Conservation (phyloP, 306 rosid genomes). For the Fragaria vesca region DNA sequence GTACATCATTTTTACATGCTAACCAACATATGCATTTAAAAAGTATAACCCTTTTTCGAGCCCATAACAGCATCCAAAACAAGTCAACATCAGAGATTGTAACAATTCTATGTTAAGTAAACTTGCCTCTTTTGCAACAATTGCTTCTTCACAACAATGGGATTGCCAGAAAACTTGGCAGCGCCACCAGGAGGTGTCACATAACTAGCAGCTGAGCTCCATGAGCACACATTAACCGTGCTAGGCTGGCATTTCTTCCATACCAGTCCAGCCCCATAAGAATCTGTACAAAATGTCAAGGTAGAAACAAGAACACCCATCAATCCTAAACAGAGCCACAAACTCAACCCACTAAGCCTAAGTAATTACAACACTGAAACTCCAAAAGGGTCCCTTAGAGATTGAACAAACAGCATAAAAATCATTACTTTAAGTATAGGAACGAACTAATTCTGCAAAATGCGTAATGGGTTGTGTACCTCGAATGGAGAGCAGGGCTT, state of each 20-base stretch:
- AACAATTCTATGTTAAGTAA: not conserved
- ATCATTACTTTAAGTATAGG: not conserved
- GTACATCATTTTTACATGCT: not conserved
- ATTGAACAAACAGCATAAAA: not conserved
- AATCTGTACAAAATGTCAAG: constrained; percentile 34
- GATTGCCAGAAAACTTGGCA: constrained; percentile 36
- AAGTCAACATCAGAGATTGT: not conserved
- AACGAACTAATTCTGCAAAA: not conserved
- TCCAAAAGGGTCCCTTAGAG: not conserved
- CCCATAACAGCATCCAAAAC: not conserved
- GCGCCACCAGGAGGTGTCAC: constrained; percentile 33
- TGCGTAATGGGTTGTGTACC: constrained; percentile 26
- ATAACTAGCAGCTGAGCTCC: constrained; percentile 55
- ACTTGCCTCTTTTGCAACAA: constrained; percentile 46
- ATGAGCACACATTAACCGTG: constrained; percentile 31
- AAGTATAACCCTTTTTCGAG: not conserved
- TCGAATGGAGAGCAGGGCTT: constrained; percentile 36
- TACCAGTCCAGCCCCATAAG: constrained; percentile 30
- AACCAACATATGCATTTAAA: not conserved
- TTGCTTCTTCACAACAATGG: constrained; percentile 27
- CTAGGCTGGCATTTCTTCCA: constrained; percentile 36
- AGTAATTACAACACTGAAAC: not conserved
- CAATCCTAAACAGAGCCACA: constrained; percentile 4
- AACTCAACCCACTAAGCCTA: not conserved
- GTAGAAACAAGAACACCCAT: not conserved